Conservation (phyloP, 192 early-diverging fungal genomes). For the Pilobolus umbonatus region DNA sequence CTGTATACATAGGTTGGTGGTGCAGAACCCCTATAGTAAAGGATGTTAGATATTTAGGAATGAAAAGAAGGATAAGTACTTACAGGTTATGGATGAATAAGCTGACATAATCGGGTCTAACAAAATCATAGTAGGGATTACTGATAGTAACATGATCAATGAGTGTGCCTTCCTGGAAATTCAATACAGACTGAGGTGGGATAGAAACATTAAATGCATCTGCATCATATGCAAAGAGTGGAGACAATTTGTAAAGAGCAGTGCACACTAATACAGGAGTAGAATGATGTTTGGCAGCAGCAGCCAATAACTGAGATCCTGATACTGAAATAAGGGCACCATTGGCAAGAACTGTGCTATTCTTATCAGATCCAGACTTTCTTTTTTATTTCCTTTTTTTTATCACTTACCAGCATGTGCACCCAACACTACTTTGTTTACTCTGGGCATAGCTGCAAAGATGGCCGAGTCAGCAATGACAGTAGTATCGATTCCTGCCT, state of each 20-base stretch:
- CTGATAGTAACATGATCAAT: slow-evolving; percentile 75
- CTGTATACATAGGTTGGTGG: slow-evolving; percentile 28
- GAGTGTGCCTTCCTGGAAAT: slow-evolving; percentile 75
- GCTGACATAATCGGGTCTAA: slow-evolving; percentile 84
- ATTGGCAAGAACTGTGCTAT: slow-evolving; percentile 68
- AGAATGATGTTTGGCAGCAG: slow-evolving; percentile 89
- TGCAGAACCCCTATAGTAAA: slow-evolving; percentile 18
- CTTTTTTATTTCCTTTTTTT: background rate
- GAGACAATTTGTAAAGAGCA: slow-evolving; percentile 86
- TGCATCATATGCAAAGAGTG: slow-evolving; percentile 84
- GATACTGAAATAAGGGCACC: slow-evolving; percentile 83
- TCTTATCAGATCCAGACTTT: background rate
- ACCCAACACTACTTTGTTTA: slow-evolving; percentile 95
- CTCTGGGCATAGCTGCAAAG: slow-evolving; percentile 96
- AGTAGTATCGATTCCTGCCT: slow-evolving; percentile 84
- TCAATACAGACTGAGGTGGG: slow-evolving; percentile 75
- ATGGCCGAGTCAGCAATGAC: slow-evolving; percentile 91
- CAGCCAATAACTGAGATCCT: slow-evolving; percentile 79
- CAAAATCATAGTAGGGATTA: slow-evolving; percentile 90
- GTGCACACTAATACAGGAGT: slow-evolving; percentile 92
- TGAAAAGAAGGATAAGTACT: slow-evolving; percentile 21
- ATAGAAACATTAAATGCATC: slow-evolving; percentile 78
- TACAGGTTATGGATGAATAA: slow-evolving; percentile 90
- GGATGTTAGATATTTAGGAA: background rate
- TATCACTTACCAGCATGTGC: slow-evolving; percentile 62